Evolutionary conservation across 805 yeast genomes (phyloP).

Genomic region (Candida dendrica): DNA sequence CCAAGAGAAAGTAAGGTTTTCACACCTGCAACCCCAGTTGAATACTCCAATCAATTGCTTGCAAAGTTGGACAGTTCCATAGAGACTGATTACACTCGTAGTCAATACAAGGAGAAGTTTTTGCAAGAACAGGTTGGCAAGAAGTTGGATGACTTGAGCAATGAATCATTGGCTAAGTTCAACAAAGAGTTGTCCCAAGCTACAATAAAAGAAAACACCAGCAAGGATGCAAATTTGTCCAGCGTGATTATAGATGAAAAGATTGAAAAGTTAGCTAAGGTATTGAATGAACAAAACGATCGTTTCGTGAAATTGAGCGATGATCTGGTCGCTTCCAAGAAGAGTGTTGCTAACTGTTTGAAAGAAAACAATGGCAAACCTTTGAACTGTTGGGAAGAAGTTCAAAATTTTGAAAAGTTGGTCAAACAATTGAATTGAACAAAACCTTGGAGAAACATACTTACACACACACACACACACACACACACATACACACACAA

Average conservation of each 20-base stretch:
- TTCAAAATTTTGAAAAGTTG: constrained; percentile 56
- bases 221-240: constrained; percentile 23
- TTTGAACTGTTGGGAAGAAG: constrained; percentile 78
- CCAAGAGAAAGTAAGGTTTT: constrained; percentile 57
- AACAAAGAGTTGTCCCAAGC: constrained; percentile 40
- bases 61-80: constrained; percentile 53
- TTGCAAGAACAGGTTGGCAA: constrained; percentile 59
- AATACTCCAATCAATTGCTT: constrained; percentile 57
- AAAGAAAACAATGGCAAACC: constrained; percentile 52
- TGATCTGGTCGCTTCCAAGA: constrained; percentile 39
- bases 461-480: too few relatives aligned
- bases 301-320: constrained; percentile 28
- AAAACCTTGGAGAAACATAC: not conserved
- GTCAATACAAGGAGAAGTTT: constrained; percentile 59
- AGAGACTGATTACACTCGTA: constrained; percentile 66
- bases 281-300: constrained; percentile 28
- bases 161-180: constrained; percentile 43
- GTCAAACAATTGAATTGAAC: constrained; percentile 37
- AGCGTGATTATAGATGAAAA: constrained; percentile 33
- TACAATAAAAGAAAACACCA: constrained; percentile 27
- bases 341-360: constrained; percentile 50
- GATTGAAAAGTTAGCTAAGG: constrained; percentile 28
- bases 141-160: constrained; percentile 47
- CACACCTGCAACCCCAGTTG: constrained; percentile 61
- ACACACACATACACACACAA: too few relatives aligned